Evolutionary conservation across 805 yeast species (phyloP), one percentile per base, ranked within the genome.

Genomic region (Kodamaea sagamina): DNA sequence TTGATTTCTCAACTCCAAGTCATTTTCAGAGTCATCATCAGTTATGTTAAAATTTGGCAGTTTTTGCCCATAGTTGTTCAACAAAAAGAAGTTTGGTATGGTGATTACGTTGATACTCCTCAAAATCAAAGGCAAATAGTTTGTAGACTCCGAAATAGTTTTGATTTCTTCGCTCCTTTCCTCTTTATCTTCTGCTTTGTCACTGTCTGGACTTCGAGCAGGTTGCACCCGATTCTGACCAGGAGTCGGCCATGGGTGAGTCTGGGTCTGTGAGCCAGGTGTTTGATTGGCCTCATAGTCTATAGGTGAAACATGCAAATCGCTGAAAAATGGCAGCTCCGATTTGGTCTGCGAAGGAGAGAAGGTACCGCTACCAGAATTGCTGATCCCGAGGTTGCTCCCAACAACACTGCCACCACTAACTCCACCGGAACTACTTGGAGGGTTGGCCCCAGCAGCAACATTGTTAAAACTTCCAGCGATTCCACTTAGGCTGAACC

Each of bases 41-140:
- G 58, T 63, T 47, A 68, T 62, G 28, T 55, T 57, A 47, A 66
- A 66, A 34, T 55, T 65, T 18, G 49, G 48, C 9, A 52, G 45
- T 29, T 29, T 29, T 19, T 29, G 34, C 10, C 34, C 34, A 10
- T 29, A 29, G 42, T 63, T 70, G 13, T 68, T 63, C 9, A 64
- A 47, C 31, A 75, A 61, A 48, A 81, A 80, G 10, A 58, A 52
- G 11, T 71, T 66, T 0, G 95, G 92, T 8, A 86, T 79, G 0
- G 86, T 75, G 34, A 74, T 68, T 0, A 82, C 67, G 13, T 87
- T 82, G 46, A 84, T 76, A 32, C 82, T 78, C 46, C 90, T 65
- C 19, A 86, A 60, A 8, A 86, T 68, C 61, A 86, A 79, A 1
- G 89, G 90, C 25, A 85, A 59, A 62, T 82, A 82, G 49, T 82